A percentile compares a stretch with the other conserved stretches of the same genome.
These are phyloP conservation scores for Pistacia atlantica DNA, from an alignment of 345 rosid genomes.

Conservation along the genomic window DNA sequence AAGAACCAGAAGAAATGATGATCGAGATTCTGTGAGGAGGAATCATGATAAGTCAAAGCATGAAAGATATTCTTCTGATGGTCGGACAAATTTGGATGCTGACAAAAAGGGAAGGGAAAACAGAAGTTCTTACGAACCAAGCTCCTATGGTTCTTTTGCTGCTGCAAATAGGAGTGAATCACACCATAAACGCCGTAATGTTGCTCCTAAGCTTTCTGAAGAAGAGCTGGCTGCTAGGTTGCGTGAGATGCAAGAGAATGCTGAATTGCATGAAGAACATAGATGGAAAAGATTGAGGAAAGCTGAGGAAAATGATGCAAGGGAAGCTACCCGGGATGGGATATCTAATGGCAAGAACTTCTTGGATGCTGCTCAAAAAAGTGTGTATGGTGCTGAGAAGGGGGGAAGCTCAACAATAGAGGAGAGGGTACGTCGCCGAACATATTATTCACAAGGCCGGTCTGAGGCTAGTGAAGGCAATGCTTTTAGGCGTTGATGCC, in stretches of 20 bases:
- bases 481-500: conserved; percentile 74
- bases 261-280: conserved; percentile 89
- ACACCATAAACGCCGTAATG: conserved; percentile 37
- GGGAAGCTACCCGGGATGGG: conserved; percentile 53
- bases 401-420: conserved; percentile 90
- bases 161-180: conserved; percentile 28
- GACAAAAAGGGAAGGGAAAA: conserved; percentile 26
- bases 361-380: conserved; percentile 80
- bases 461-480: conserved; percentile 66
- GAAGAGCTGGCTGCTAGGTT: conserved; percentile 86
- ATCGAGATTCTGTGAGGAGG: conserved; percentile 32
- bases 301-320: conserved; percentile 77
- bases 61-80: conserved; percentile 34
- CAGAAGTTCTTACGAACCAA: neutral
- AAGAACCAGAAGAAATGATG: conserved; percentile 31
- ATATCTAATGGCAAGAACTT: conserved; percentile 61
- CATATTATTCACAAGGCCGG: conserved; percentile 78
- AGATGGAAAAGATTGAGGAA: conserved; percentile 89
- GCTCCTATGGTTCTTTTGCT: conserved; percentile 20
- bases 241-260: conserved; percentile 79
- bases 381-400: conserved; percentile 85
- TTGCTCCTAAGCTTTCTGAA: conserved; percentile 69
- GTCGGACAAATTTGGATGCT: conserved; percentile 20
- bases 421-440: conserved; percentile 89
- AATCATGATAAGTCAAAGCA: conserved; percentile 38